These are phyloP conservation scores for Comarum palustre DNA, from an alignment of 306 rosid species.

Conservation along the genomic window DNA sequence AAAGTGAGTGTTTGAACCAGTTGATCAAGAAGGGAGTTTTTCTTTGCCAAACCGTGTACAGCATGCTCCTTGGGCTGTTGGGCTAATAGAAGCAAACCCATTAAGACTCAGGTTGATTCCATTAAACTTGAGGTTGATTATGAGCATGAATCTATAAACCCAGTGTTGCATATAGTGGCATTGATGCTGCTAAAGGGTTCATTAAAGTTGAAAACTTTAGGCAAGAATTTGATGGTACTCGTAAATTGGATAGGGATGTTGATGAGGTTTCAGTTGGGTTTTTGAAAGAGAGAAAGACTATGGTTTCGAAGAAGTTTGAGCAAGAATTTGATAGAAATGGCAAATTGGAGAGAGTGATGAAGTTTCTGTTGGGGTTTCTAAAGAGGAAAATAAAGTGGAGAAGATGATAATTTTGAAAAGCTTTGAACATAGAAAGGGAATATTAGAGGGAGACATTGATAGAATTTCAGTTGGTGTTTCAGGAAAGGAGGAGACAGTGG, in stretches of 20 bases:
- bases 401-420: neutral
- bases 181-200: conserved; percentile 4
- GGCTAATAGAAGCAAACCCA: conserved; percentile 45
- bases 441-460: conserved; percentile 16
- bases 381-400: conserved; percentile 20
- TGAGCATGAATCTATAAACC: conserved; percentile 20
- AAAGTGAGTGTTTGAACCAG: conserved; percentile 20
- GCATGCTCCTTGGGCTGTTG: conserved; percentile 75
- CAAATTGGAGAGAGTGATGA: conserved; percentile 17
- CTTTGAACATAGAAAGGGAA: conserved; percentile 1
- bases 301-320: neutral
- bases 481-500: conserved; percentile 19
- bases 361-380: conserved; percentile 19
- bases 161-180: neutral
- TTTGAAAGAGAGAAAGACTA: conserved; percentile 13
- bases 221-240: neutral
- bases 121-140: conserved; percentile 1
- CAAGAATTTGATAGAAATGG: neutral
- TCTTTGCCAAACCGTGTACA: conserved; percentile 31
- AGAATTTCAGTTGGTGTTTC: conserved; percentile 21
- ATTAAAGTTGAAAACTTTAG: neutral
- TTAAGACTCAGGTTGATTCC: conserved; percentile 15
- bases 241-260: conserved; percentile 11
- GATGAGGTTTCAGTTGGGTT: conserved; percentile 21
- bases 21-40: conserved; percentile 33